Percentiles rank a stretch among this genome's conserved stretches.
Conservation (phyloP, 2,329 filamentous ascomycete genomes). For the Zymoseptoria tritici region DNA sequence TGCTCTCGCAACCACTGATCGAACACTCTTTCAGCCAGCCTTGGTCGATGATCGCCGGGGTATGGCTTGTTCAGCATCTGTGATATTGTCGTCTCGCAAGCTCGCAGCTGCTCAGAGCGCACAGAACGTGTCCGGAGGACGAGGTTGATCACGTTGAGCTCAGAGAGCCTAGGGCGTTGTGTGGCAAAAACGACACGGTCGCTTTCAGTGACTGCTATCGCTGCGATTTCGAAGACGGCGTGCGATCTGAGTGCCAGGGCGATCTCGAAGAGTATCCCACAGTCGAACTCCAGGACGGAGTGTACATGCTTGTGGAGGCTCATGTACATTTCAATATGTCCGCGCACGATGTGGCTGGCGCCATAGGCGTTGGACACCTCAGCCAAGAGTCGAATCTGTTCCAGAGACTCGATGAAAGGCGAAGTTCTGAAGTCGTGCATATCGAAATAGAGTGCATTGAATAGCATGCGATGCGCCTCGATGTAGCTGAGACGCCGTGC, state of each 20-base stretch:
- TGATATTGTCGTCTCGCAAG: too few species aligned
- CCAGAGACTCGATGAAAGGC: background rate
- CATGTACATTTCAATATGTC: background rate
- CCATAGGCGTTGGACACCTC: background rate
- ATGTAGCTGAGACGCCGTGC: background rate
- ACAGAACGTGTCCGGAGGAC: background rate
- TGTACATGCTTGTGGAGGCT: background rate
- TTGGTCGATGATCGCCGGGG: too few species aligned
- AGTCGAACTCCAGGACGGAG: background rate
- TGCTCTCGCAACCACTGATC: background rate
- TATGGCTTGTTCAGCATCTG: too few species aligned
- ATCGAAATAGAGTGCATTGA: slow-evolving; percentile 1
- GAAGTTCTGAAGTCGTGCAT: background rate
- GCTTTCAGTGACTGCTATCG: background rate
- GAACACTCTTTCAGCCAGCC: background rate
- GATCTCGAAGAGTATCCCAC: background rate
- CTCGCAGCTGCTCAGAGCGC: too few species aligned
- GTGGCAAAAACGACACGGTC: too few species aligned
- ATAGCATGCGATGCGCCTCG: background rate
- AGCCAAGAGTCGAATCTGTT: background rate
- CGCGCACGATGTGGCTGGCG: background rate
- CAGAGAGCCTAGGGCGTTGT: background rate
- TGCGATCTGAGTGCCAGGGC: background rate
- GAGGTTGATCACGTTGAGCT: background rate
- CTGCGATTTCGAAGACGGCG: slow-evolving; percentile 6